A percentile compares a stretch with the other conserved stretches of the same genome.
These are phyloP conservation scores for Aspergillus ibericus DNA, from an alignment of 2,329 filamentous ascomycete species.

Conservation along the genomic window DNA sequence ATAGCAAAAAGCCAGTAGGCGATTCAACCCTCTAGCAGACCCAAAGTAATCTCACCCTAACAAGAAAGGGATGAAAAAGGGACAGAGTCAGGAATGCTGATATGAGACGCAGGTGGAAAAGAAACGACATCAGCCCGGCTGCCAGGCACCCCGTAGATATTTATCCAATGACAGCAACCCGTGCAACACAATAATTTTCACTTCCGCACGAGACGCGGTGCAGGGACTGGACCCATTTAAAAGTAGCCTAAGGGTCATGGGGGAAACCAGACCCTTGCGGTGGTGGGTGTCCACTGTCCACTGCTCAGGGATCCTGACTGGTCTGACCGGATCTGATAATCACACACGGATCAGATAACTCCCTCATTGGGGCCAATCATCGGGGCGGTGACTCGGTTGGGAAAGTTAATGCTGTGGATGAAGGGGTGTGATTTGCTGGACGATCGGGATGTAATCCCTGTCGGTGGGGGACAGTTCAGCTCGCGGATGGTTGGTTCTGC, in stretches of 20 bases:
- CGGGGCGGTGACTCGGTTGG: background rate
- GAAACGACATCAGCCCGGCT: background rate
- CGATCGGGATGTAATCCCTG: background rate
- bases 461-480: background rate
- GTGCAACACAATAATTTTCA: background rate
- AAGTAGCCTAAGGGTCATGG: no score
- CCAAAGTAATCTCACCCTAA: no score
- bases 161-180: background rate
- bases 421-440: background rate
- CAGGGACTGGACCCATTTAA: background rate
- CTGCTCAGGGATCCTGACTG: no score
- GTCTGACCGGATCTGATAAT: background rate
- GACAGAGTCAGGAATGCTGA: no score
- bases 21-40: no score
- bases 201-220: background rate
- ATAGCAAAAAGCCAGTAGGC: no score
- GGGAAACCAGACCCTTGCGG: no score
- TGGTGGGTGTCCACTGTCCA: no score
- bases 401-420: background rate
- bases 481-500: background rate
- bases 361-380: background rate
- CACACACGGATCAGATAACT: background rate
- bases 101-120: no score
- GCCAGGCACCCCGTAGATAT: background rate
- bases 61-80: no score